phyloP scores from a whole-genome alignment of 257 asterid genomes.

The Nicotiana knightiana region DNA sequence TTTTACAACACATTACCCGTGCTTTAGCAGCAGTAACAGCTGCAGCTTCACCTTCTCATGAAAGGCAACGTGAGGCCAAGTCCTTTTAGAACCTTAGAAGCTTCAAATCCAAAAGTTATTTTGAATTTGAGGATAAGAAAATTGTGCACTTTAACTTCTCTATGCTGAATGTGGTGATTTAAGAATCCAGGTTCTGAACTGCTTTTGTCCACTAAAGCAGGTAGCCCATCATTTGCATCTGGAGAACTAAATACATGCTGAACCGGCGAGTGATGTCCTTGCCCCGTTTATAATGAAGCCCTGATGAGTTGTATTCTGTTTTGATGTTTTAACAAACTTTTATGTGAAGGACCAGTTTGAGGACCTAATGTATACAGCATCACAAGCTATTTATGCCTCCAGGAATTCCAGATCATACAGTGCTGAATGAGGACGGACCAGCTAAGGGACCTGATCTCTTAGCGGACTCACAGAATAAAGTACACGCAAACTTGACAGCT shows the following conservation, averaged over 20 bases:
- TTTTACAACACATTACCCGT: too few relatives aligned
- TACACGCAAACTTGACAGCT: too few relatives aligned
- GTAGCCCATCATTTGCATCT: conserved; percentile 25
- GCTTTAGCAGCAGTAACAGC: conserved; percentile 18
- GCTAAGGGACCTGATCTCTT: too few relatives aligned
- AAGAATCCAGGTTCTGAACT: conserved; percentile 24
- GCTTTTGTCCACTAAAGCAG: conserved; percentile 16
- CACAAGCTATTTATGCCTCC: too few relatives aligned
- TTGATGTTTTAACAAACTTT: too few relatives aligned
- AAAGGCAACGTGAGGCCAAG: conserved; percentile 26
- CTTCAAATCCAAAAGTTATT: conserved; percentile 32
- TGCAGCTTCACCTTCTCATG: conserved; percentile 31
- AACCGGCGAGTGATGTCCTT: conserved; percentile 15
- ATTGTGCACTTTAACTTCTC: conserved; percentile 13
- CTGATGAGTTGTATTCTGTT: too few relatives aligned
- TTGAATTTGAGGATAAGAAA: conserved; percentile 31
- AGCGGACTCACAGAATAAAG: too few relatives aligned
- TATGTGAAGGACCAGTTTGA: too few relatives aligned
- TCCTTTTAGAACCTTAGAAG: conserved; percentile 18
- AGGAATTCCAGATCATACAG: too few relatives aligned
- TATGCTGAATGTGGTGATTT: conserved; percentile 15
- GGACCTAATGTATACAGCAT: too few relatives aligned
- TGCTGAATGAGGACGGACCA: too few relatives aligned
- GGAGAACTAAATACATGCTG: conserved; percentile 28
- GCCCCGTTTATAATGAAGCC: conserved; percentile 17